Evolutionary conservation across 306 rosid species (phyloP), one percentile per base, ranked within the genome.

Genomic region (Quercus variabilis): DNA sequence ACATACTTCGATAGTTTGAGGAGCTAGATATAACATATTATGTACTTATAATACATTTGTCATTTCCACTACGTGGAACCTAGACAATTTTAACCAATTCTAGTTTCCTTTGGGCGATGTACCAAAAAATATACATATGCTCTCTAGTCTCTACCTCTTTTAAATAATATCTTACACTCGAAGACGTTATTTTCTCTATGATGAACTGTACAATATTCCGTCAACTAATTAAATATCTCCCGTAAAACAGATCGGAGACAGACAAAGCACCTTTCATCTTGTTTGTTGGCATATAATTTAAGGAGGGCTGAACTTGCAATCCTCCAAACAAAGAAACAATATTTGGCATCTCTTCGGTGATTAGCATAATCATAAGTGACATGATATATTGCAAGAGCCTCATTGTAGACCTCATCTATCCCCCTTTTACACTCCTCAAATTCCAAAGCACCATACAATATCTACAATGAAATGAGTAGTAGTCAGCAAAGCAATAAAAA

Each of bases 281-380:
- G 86, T 74, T 86, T 80, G 15, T 25, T 73, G 35, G 49, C 55
- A 76, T 65, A 76, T 26, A 80, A 69, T 21, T 79, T 71, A 10
- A 71, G 26, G 14, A 90, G 89, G 46, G 93, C 87, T 25, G 90
- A 33, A 30, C 97, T 94, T 1, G 94, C 97, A 81, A 90, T 74
- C 79, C 55, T 90, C 97, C 95, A 91, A 0, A 89, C 97, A 74
- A 90, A 93, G 69, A 75, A 1, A 72, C 97, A 93, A 28, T 9
- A 14, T 0, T 8, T 0, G 12, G 72, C 86, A 1, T 2, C 1
- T 0, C 65, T 13, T 11, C 0, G 2, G 25, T 3, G 33, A 17
- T 19, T 78, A 4, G 96, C 97, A 69, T 79, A 9, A 54, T 92
- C 80, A 35, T 91, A 93, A 41, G 75, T 26, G 28, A 91, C 35